Evolutionary conservation across 805 yeast genomes (phyloP), one percentile per base, ranked within the genome.

Genomic region (Yarrowia phangngaensis): DNA sequence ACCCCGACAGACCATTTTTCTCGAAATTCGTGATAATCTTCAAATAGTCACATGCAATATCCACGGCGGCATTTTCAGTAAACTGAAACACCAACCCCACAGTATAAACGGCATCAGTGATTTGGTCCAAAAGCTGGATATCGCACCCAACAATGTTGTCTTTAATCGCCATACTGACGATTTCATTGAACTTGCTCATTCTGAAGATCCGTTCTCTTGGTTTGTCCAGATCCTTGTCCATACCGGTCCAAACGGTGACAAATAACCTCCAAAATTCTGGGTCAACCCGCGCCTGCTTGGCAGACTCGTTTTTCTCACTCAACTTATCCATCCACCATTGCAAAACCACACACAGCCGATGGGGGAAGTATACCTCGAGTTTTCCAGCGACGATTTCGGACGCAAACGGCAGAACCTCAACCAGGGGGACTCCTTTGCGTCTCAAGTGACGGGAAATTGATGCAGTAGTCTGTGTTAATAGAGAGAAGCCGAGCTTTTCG

Each of bases 271-370:
- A 41, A 16, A 41, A 41, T 8, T 20, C 48, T 15, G 48, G 48
- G 16, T 30, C 34, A 3, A 22, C 15, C 8, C 48, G 20, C 4
- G 48, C 48, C 15, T 28, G 35, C 35, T 29, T 29, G 29, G 35
- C 36, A 7, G 58, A 60, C 6, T 33, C 20, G 9, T 52, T 24
- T 23, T 56, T 61, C 22, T 50, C 43, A 7, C 56, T 50, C 9
- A 61, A 20, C 40, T 55, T 54, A 38, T 61, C 64, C 33, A 65
- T 54, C 51, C 58, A 51, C 69, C 69, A 65, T 32, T 65, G 67
- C 20, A 63, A 47, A 6, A 65, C 35, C 7, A 63, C 64, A 4
- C 52, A 48, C 12, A 60, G 55, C 16, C 55, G 56, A 6, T 58
- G 47, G 1, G 69, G 69, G 6, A 65, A 55, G 26, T 38, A 51